Percentiles rank a stretch among this genome's conserved stretches.
phyloP scores from a whole-genome alignment of 306 rosid genomes.

The Senna siamea region DNA sequence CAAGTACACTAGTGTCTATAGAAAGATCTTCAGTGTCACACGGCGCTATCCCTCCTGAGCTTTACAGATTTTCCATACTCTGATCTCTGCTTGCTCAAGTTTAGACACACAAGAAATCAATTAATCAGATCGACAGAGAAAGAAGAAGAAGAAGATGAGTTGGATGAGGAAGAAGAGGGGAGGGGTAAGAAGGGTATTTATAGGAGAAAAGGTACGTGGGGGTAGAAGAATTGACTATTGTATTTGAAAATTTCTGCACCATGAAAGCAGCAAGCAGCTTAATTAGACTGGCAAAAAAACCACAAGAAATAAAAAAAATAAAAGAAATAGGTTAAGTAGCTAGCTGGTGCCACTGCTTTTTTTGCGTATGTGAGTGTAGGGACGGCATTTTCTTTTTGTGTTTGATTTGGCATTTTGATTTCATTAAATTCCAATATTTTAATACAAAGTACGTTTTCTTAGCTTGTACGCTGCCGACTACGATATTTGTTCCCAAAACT shows the following conservation, averaged over 20 bases:
- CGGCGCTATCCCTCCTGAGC: conserved; percentile 99
- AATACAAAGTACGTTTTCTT: conserved; percentile 30
- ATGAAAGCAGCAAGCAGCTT: conserved; percentile 41
- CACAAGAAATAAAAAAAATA: no score
- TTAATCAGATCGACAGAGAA: background rate
- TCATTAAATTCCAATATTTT: conserved; percentile 7
- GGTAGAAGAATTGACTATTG: conserved; percentile 7
- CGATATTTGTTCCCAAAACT: conserved; percentile 35
- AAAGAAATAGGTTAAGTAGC: background rate
- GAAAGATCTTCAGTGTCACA: background rate
- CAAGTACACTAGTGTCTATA: conserved; percentile 5
- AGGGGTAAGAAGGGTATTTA: conserved; percentile 48
- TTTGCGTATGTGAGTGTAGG: conserved; percentile 35
- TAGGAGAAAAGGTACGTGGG: conserved; percentile 45
- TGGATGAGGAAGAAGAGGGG: conserved; percentile 38
- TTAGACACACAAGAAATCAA: no score
- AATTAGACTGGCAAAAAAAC: conserved; percentile 37
- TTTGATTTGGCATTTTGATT: no score
- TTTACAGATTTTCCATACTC: conserved; percentile 63
- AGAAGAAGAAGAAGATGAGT: background rate
- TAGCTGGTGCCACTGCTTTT: conserved; percentile 1
- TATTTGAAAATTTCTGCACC: conserved; percentile 29
- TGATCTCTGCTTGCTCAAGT: conserved; percentile 17
- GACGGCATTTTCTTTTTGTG: conserved; percentile 40
- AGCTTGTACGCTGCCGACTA: conserved; percentile 66